Percentiles rank a stretch among this genome's conserved stretches.
Conservation (phyloP, 2,329 filamentous ascomycete species). For the Westerdykella ornata region DNA sequence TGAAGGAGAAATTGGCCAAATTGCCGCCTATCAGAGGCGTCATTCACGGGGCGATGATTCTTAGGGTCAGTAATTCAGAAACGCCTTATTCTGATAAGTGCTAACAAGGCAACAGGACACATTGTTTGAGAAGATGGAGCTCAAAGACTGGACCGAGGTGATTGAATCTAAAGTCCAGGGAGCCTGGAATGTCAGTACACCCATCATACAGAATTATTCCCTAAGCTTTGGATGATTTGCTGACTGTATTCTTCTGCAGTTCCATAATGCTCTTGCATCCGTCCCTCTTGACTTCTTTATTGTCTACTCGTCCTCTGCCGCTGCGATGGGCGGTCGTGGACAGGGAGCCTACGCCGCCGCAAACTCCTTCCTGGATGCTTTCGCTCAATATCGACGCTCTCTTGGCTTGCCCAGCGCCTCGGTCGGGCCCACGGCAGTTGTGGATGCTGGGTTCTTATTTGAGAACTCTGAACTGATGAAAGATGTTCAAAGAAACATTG, state of each 20-base stretch:
- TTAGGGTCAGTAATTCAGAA: conserved; percentile 12
- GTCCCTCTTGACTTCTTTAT: conserved; percentile 36
- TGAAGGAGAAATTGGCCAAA: conserved; percentile 5
- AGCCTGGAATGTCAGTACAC: conserved; percentile 9
- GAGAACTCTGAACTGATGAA: conserved; percentile 18
- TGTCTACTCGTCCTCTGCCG: conserved; percentile 29
- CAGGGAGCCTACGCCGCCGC: conserved; percentile 45
- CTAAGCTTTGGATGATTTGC: no score
- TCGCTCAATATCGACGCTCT: conserved; percentile 16
- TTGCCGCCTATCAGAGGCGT: conserved; percentile 23
- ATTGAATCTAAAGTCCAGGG: conserved; percentile 17
- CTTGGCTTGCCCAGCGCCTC: conserved; percentile 17
- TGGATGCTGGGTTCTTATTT: conserved; percentile 21
- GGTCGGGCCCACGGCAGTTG: conserved; percentile 22
- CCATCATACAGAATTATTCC: no score
- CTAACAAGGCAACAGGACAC: conserved; percentile 10
- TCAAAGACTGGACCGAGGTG: conserved; percentile 12
- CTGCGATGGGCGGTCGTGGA: conserved; percentile 22
- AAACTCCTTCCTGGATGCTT: conserved; percentile 34
- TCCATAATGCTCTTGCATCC: neutral
- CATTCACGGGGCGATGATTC: conserved; percentile 24
- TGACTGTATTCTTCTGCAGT: no score
- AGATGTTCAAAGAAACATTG: conserved; percentile 22
- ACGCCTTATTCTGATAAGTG: neutral
- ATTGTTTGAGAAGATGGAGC: conserved; percentile 18